Evolutionary conservation across 2,329 filamentous ascomycete genomes (phyloP), one percentile per base, ranked within the genome.

Genomic region (Phaeosphaeriaceae sp.): DNA sequence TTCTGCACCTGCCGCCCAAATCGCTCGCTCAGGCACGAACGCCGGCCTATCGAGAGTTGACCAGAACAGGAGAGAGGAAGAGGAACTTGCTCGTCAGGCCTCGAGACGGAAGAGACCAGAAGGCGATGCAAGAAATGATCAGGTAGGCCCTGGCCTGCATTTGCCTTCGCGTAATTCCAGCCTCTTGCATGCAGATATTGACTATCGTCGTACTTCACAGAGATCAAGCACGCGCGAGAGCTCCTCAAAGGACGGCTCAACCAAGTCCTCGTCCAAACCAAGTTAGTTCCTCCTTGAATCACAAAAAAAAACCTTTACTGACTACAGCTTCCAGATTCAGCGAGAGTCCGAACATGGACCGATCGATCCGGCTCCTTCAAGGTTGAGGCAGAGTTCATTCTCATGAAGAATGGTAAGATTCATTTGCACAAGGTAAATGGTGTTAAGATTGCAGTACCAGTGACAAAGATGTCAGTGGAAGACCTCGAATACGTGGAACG

Each of bases 371-470:
- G 93, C 64, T 93, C 92, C 1, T 99, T 99, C 77, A 97, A 91
- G 63, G 94, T 99, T 46, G 94, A 97, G 60, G 94, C 94, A 13
- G 91, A 99, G 71, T 99, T 97, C 68, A 85, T 99, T 42, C 93
- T 92, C 21, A 82, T 97, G 43, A 91, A 91, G 71, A 94, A 97
- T 70, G 91, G 92, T 56, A 97, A 97, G 75, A 95, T 99, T 59
- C 95, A 99, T 74, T 80, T 99, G 17, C 94, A 99, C 79, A 99
- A 99, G 78, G 83, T 91, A 76, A 99, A 99, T 70, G 94, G 94
- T 30, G 92, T 99, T 64, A 97, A 97, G 75, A 99, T 99, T 74
- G 94, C 94, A 7, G 94, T 99, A 3, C 94, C 94, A 2, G 85
- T 97, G 21, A 81, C 86, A 32, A 99, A 99, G 73, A 99, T 99